phyloP scores from a whole-genome alignment of 2,329 filamentous ascomycete genomes.

The Fusarium pseudoanthophilum region DNA sequence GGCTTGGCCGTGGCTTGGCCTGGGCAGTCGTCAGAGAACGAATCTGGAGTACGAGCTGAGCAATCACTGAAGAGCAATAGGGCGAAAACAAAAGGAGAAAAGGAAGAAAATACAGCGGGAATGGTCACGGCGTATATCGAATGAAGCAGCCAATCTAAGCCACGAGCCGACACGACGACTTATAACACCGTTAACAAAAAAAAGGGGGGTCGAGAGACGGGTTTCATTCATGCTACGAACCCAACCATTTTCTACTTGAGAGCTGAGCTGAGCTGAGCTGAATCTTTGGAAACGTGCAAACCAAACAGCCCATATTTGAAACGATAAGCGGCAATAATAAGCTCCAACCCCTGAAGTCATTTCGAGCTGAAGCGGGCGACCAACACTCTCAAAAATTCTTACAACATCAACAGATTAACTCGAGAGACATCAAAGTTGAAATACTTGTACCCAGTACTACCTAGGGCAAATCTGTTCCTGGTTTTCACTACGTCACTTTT shows the following conservation, averaged over 20 bases:
- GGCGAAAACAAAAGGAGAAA: background rate
- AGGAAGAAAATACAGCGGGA: background rate
- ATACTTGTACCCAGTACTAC: too few relatives aligned
- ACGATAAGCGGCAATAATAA: constrained; percentile 13
- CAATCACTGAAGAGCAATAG: constrained; percentile 5
- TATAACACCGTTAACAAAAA: constrained; percentile 3
- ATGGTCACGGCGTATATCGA: constrained; percentile 2
- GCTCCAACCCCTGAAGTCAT: background rate
- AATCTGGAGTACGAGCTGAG: constrained; percentile 1
- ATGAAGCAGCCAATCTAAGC: background rate
- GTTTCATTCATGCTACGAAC: constrained; percentile 20
- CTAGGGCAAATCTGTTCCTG: constrained; percentile 5
- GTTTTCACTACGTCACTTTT: constrained; percentile 31
- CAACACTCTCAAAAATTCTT: background rate
- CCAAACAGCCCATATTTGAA: background rate
- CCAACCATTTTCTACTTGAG: background rate
- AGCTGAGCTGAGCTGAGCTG: constrained; percentile 8
- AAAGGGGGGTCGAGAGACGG: background rate
- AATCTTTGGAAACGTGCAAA: constrained; percentile 1
- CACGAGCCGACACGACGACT: constrained; percentile 12
- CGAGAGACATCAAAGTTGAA: background rate
- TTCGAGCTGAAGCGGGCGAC: background rate
- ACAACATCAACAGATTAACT: background rate
- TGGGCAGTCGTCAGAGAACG: constrained; percentile 3
- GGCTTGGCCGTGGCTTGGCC: constrained; percentile 41